Percentiles rank a stretch among this genome's conserved stretches.
Evolutionary conservation across 257 asterid genomes (phyloP).

Genomic region (Nicotiana otophora): DNA sequence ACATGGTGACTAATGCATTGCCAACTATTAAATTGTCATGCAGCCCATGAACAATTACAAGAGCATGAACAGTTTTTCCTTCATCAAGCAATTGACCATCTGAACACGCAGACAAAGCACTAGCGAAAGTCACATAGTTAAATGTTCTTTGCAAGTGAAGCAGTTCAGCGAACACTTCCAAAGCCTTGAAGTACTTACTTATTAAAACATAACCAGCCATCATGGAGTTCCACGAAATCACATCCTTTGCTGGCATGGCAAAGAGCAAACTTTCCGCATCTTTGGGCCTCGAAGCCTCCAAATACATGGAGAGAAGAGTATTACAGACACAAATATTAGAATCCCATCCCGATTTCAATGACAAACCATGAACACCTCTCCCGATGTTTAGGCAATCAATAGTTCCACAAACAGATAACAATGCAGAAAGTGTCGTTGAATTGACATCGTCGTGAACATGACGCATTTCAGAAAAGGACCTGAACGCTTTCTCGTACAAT

Average conservation of each 20-base stretch:
- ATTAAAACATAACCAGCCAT: slow-evolving; percentile 63
- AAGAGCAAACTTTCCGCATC: slow-evolving; percentile 57
- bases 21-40: slow-evolving; percentile 58
- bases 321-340: slow-evolving; percentile 51
- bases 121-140: slow-evolving; percentile 64
- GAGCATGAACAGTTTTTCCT: slow-evolving; percentile 63
- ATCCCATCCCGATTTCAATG: slow-evolving; percentile 57
- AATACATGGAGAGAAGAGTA: slow-evolving; percentile 75
- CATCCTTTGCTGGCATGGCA: slow-evolving; percentile 53
- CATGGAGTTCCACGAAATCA: slow-evolving; percentile 86
- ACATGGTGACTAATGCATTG: slow-evolving; percentile 84
- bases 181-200: slow-evolving; percentile 49
- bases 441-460: slow-evolving; percentile 48
- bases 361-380: slow-evolving; percentile 72
- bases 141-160: slow-evolving; percentile 30
- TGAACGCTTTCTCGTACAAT: slow-evolving; percentile 42
- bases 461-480: slow-evolving; percentile 59
- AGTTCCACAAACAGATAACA: slow-evolving; percentile 50
- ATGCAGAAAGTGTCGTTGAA: slow-evolving; percentile 59
- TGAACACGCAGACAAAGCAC: slow-evolving; percentile 69
- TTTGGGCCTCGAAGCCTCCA: slow-evolving; percentile 40
- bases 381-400: slow-evolving; percentile 55
- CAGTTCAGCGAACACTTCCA: slow-evolving; percentile 42
- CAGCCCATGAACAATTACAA: slow-evolving; percentile 47
- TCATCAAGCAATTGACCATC: slow-evolving; percentile 40